Conservation (phyloP, 495 filamentous ascomycete species). For the Penicillium herquei region DNA sequence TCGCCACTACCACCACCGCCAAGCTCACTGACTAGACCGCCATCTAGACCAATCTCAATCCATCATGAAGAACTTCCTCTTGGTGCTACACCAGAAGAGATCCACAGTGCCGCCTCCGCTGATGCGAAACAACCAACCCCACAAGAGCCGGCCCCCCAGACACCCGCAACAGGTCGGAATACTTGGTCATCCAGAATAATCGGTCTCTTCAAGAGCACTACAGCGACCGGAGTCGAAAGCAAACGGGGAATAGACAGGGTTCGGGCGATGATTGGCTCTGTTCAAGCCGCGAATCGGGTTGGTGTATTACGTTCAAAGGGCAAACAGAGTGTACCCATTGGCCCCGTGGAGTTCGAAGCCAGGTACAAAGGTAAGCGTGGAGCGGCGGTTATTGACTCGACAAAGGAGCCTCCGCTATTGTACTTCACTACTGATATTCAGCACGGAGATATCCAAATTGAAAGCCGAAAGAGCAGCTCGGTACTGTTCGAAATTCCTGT, state of each 20-base stretch:
- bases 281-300: constrained; percentile 65
- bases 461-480: constrained; percentile 36
- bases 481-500: constrained; percentile 52
- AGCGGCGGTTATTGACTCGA: constrained; percentile 63
- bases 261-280: constrained; percentile 60
- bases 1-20: constrained; percentile 79
- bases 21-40: constrained; percentile 49
- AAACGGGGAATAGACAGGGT: constrained; percentile 66
- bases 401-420: constrained; percentile 32
- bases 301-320: constrained; percentile 58
- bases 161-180: constrained; percentile 21
- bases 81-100: constrained; percentile 50
- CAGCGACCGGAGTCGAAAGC: constrained; percentile 64
- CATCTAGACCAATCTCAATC: constrained; percentile 34
- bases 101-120: constrained; percentile 37
- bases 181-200: constrained; percentile 54
- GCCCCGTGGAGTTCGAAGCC: constrained; percentile 72
- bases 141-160: background rate
- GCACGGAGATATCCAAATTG: constrained; percentile 27
- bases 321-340: constrained; percentile 41
- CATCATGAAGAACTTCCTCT: constrained; percentile 39
- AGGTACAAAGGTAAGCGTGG: constrained; percentile 72
- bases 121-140: background rate
- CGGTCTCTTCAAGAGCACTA: constrained; percentile 64
- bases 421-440: constrained; percentile 47